These are phyloP conservation scores for Melocanna baccifera DNA, from an alignment of 176 grass and related monocot species.

Conservation along the genomic window DNA sequence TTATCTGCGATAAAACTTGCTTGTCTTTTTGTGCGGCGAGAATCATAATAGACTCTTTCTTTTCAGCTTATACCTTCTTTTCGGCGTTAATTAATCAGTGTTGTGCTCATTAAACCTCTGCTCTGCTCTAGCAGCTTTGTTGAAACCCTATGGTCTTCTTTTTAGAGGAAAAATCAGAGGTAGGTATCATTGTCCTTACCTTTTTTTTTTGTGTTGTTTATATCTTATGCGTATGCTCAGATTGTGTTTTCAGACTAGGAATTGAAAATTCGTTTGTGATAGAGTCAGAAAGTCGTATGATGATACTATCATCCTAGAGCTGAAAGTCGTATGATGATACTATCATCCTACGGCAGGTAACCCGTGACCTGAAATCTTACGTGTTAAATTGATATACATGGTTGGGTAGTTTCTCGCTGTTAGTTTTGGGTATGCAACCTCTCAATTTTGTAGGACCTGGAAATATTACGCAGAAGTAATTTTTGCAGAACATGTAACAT, in stretches of 20 bases:
- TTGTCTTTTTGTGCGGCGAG: too few species aligned
- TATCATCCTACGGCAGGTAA: constrained; percentile 50
- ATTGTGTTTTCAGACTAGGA: constrained; percentile 26
- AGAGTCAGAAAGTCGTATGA: constrained; percentile 45
- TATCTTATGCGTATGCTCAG: constrained; percentile 19
- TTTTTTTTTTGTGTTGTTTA: constrained; percentile 31
- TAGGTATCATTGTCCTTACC: constrained; percentile 53
- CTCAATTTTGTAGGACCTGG: background rate
- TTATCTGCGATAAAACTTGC: too few species aligned
- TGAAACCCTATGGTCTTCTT: background rate
- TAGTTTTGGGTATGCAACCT: background rate
- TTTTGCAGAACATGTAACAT: background rate
- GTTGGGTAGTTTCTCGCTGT: background rate
- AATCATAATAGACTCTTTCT: too few species aligned
- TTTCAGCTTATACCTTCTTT: too few species aligned
- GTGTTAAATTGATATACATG: background rate
- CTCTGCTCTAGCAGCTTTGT: too few species aligned
- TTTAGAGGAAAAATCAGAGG: constrained; percentile 57
- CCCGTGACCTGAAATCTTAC: constrained; percentile 18
- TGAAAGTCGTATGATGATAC: constrained; percentile 43
- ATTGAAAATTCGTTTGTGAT: constrained; percentile 14
- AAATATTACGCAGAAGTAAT: background rate
- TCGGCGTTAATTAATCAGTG: too few species aligned
- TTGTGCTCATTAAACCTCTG: too few species aligned
- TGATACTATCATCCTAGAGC: constrained; percentile 47